phyloP scores from a whole-genome alignment of 805 yeast genomes.

The Starmerella cellae region DNA sequence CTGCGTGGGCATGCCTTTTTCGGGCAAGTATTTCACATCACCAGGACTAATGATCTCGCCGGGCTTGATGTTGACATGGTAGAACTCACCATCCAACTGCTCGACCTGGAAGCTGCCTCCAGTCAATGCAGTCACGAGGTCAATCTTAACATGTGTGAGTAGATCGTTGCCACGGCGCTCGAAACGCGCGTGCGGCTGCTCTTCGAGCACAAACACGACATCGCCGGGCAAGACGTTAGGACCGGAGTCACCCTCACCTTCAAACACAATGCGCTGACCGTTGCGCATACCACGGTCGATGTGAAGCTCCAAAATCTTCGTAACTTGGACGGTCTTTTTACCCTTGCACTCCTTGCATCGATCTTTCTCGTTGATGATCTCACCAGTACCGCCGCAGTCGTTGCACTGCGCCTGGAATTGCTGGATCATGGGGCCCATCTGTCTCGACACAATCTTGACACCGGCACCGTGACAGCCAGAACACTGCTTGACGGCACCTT shows the following conservation, averaged over 20 bases:
- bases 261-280: constrained; percentile 80
- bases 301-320: constrained; percentile 88
- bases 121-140: constrained; percentile 84
- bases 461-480: constrained; percentile 82
- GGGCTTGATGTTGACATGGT: constrained; percentile 68
- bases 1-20: constrained; percentile 95
- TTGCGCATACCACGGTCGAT: constrained; percentile 94
- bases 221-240: constrained; percentile 95
- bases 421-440: constrained; percentile 99
- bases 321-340: constrained; percentile 71
- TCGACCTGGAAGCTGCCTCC: constrained; percentile 85
- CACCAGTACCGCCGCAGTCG: constrained; percentile 84
- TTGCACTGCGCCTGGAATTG: constrained; percentile 93
- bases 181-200: constrained; percentile 72
- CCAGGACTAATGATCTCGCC: constrained; percentile 92
- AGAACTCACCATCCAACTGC: constrained; percentile 84
- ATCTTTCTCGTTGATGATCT: constrained; percentile 71
- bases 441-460: constrained; percentile 80
- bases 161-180: constrained; percentile 84
- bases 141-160: constrained; percentile 72
- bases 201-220: constrained; percentile 81
- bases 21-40: constrained; percentile 62
- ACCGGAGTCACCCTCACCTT: constrained; percentile 95
- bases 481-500: constrained; percentile 80
- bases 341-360: constrained; percentile 81